Base-by-base conservation (phyloP, 371 early-diverging fungal genomes). In the Apophysomyces variabilis region DNA sequence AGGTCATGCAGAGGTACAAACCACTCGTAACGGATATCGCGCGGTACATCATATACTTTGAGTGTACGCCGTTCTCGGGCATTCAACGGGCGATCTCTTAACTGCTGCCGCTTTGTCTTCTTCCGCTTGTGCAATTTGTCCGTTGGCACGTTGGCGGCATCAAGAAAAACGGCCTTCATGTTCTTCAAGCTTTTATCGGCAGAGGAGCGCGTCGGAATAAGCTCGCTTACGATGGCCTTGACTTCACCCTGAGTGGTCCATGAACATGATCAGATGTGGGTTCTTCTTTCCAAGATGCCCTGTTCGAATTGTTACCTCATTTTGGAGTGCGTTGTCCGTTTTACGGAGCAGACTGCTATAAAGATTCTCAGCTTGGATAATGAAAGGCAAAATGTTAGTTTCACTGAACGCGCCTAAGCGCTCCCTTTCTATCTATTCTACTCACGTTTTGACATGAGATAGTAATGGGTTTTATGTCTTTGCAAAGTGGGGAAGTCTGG, bases 1-100 rank as follows among this genome's bases (percentile, higher is more conserved):
- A 96, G 78, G 7, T 79, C 60, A 68, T 95, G 85, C 13, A 97
- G 76, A 8, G 95, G 94, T 14, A 83, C 60, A 74, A 94, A 94
- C 26, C 83, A 54, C 5, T 77, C 80, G 64, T 92, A 90, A 38
- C 83, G 83, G 38, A 64, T 71, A 38, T 77, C 85, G 26, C 77
- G 69, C 1, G 91, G 88, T 37, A 94, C 83, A 6, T 90, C 89
- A 67, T 91, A 91, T 0, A 93, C 76, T 7, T 83, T 80, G 21
- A 89, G 50, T 18, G 66, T 62, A 21, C 88, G 84, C 43, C 84
- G 82, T 62, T 93, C 89, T 62, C 79, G 83, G 4, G 91, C 82
- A 37, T 80, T 90, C 61, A 95, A 61, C 14, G 69, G 68, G 63
- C 78, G 69, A 70, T 78, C 80, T 72, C 62, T n/a, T 5, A 50